phyloP scores from a whole-genome alignment of 2,329 filamentous ascomycete genomes.

The Claviceps humidiphila region DNA sequence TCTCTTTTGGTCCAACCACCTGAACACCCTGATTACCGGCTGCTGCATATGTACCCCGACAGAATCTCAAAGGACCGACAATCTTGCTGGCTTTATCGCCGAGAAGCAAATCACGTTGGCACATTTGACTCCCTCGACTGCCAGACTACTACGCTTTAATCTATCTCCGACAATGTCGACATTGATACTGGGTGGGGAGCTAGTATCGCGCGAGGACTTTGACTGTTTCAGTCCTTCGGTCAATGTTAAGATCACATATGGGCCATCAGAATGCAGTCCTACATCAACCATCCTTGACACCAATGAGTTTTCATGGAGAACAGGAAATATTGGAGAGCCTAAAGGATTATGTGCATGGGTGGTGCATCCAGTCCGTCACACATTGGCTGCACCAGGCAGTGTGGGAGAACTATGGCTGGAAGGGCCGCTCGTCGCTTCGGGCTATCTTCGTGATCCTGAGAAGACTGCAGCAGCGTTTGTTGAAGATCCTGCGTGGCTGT shows the following conservation, averaged over 20 bases:
- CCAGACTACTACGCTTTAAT: background rate
- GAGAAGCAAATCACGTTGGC: background rate
- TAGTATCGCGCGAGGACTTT: conserved; percentile 1
- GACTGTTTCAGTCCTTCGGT: conserved; percentile 3
- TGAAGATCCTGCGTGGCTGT: background rate
- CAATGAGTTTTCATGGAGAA: too few relatives aligned
- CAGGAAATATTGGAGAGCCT: background rate
- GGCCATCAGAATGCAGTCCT: conserved; percentile 10
- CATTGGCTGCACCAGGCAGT: background rate
- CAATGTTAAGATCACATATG: conserved; percentile 10
- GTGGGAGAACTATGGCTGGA: conserved; percentile 3
- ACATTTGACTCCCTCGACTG: background rate
- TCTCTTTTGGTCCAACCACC: background rate
- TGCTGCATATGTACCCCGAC: conserved; percentile 6
- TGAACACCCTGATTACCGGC: conserved; percentile 3
- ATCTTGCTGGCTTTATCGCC: background rate
- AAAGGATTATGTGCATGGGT: conserved; percentile 1
- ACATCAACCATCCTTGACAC: conserved; percentile 4
- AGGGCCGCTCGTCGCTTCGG: background rate
- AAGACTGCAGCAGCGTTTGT: background rate
- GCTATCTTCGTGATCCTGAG: background rate
- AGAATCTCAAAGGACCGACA: conserved; percentile 1
- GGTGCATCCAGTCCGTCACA: background rate
- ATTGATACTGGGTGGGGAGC: conserved; percentile 8
- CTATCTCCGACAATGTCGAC: background rate